A percentile compares a stretch with the other conserved stretches of the same genome.
These are phyloP conservation scores for Lipomyces chichibuensis DNA, from an alignment of 805 yeast species.

Conservation along the genomic window DNA sequence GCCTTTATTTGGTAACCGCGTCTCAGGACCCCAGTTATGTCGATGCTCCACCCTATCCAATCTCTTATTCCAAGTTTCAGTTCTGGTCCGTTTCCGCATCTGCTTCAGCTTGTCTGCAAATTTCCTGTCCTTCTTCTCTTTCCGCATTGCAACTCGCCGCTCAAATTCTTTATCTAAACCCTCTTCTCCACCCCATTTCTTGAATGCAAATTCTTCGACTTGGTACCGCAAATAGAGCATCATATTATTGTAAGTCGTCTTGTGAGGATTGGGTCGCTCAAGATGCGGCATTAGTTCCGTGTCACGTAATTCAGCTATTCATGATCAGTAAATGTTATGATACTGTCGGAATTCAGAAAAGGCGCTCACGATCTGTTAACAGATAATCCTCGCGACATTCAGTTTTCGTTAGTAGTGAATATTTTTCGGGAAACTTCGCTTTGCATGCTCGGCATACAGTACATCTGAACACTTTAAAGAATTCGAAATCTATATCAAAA, in stretches of 20 bases:
- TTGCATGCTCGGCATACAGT: conserved; percentile 83
- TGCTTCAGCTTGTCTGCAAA: conserved; percentile 78
- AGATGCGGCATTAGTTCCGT: conserved; percentile 66
- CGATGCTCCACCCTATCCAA: conserved; percentile 64
- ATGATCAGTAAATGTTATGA: background rate
- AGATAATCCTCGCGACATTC: conserved; percentile 93
- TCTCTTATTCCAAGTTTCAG: conserved; percentile 79
- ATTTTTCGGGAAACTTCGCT: conserved; percentile 77
- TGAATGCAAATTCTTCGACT: conserved; percentile 89
- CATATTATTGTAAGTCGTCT: conserved; percentile 86
- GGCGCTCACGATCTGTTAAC: conserved; percentile 66
- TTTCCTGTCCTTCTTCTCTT: conserved; percentile 73
- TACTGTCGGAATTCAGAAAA: background rate
- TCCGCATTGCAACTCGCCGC: conserved; percentile 70
- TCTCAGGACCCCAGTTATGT: conserved; percentile 68
- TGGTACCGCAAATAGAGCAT: conserved; percentile 87
- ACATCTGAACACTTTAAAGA: conserved; percentile 67
- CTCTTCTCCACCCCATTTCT: conserved; percentile 92
- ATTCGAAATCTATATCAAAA: conserved; percentile 74
- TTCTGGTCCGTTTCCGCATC: conserved; percentile 89
- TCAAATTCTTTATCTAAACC: conserved; percentile 93
- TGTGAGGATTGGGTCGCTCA: conserved; percentile 94
- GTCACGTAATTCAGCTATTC: conserved; percentile 72
- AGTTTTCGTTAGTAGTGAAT: conserved; percentile 87
- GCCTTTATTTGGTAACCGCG: conserved; percentile 48